Conservation (phyloP, 2,329 filamentous ascomycete species). For the Trichophyton mentagrophytes region DNA sequence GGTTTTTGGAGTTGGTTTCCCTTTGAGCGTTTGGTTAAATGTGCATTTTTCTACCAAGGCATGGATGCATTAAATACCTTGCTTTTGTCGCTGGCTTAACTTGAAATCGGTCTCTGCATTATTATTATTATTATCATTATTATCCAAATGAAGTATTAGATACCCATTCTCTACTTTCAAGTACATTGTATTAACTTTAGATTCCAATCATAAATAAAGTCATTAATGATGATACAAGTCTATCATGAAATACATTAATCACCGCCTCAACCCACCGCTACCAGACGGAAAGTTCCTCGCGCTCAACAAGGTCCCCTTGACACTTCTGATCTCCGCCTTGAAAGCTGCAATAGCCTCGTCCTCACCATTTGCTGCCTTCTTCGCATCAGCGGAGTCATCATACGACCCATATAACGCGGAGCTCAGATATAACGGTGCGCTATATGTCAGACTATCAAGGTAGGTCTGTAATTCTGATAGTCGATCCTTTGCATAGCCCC, state of each 20-base stretch:
- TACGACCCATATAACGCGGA: slow-evolving; percentile 25
- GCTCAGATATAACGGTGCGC: slow-evolving; percentile 20
- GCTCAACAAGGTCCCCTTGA: slow-evolving; percentile 52
- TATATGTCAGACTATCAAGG: slow-evolving; percentile 37
- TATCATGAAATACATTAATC: not conserved
- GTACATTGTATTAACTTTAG: not conserved
- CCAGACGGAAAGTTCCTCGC: slow-evolving; percentile 45
- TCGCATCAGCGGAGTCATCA: slow-evolving; percentile 14
- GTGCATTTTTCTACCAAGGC: not conserved
- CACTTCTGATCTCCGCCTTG: slow-evolving; percentile 47
- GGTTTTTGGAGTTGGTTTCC: not conserved
- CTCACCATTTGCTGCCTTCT: slow-evolving; percentile 25
- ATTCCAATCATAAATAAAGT: not conserved
- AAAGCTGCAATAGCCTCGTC: slow-evolving; percentile 47
- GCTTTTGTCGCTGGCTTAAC: not conserved
- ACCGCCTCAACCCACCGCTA: slow-evolving; percentile 5
- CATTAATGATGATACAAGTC: not conserved
- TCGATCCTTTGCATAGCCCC: slow-evolving; percentile 23
- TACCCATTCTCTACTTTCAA: not conserved
- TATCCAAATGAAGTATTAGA: not conserved
- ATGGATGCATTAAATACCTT: not conserved
- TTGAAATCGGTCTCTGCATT: no score
- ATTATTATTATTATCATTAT: not conserved
- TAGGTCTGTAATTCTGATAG: slow-evolving; percentile 40
- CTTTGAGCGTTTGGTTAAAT: not conserved